These are phyloP conservation scores for Lichtheimia ornata DNA, from an alignment of 371 early-diverging fungal species.

Conservation along the genomic window DNA sequence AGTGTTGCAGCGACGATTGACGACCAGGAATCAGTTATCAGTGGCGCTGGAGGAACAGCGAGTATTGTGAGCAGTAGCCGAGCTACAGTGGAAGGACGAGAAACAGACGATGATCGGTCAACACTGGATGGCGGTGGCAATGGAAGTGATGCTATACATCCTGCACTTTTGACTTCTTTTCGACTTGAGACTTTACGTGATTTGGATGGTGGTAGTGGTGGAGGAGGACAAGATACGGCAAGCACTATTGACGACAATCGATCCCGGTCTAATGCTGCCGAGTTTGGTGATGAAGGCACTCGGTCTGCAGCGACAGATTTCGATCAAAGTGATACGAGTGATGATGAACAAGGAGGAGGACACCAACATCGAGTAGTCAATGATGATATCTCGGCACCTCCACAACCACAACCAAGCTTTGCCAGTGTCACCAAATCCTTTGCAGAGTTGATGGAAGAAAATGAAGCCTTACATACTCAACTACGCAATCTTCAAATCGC, in stretches of 20 bases:
- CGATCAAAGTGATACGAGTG: constrained; percentile 39
- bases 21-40: constrained; percentile 53
- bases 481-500: constrained; percentile 38
- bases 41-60: constrained; percentile 40
- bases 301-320: constrained; percentile 46
- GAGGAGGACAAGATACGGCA: constrained; percentile 12
- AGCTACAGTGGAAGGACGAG: constrained; percentile 23
- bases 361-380: constrained; percentile 33
- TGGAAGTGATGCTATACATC: constrained; percentile 10
- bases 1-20: constrained; percentile 58
- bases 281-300: constrained; percentile 53
- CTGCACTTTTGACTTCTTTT: constrained; percentile 9
- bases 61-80: constrained; percentile 29
- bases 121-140: constrained; percentile 35
- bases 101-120: constrained; percentile 24
- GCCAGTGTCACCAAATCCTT: constrained; percentile 46
- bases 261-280: constrained; percentile 50
- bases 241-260: constrained; percentile 39
- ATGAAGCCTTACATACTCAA: constrained; percentile 43
- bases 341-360: constrained; percentile 28
- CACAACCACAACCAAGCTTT: constrained; percentile 56
- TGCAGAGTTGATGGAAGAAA: constrained; percentile 51
- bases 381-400: constrained; percentile 52
- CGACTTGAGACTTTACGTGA: constrained; percentile 27
- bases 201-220: constrained; percentile 14